Base-by-base conservation (phyloP, 257 asterid genomes). In the Paraleonurus japonicus region DNA sequence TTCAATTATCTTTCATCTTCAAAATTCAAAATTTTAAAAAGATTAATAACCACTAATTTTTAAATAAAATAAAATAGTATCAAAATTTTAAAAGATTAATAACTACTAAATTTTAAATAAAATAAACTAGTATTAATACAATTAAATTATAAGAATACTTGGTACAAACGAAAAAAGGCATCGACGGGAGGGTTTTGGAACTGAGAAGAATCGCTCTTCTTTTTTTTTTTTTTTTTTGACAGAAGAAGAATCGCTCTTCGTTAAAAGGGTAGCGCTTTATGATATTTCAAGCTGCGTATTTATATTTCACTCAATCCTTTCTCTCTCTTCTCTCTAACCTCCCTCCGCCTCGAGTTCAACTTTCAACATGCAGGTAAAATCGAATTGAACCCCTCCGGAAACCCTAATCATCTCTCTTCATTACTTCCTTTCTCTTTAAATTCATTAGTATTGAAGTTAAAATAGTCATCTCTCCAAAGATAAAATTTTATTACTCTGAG, bases 361-460 rank as follows among this genome's bases (percentile, higher is more conserved):
- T n/a, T n/a, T 72, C 75, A 77, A 59, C 20, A 72, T 77, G 81
- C 81, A 77, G 81, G 78, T 72, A 72, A 77, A 17, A 7, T 33
- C 45, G 11, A 70, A 53, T 39, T 23, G 57, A 57, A 71, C 30
- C 65, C 76, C 35, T 39, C 1, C 17, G 4, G 3, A 75, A 79
- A 70, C 75, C 80, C 78, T 75, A 75, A 22, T 19, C 28, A n/a
- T 19, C 7, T 4, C 35, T 67, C 32, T 72, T 9, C 0, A 2
- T 23, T 22, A 8, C 45, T 5, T 47, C 15, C 9, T 2, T 17
- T 28, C 5, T 9, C 39, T 16, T 17, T 32, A 23, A 65, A 69
- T 53, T 62, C 27, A 32, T 47, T 7, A 24, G 8, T 11, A 41
- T 30, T 70, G n/a, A 28, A 22, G 47, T 20, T 48, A n/a, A n/a